Evolutionary conservation across 768 basidiomycete species (phyloP), one percentile per base, ranked within the genome.

Genomic region (Hemileccinum rubropunctum): DNA sequence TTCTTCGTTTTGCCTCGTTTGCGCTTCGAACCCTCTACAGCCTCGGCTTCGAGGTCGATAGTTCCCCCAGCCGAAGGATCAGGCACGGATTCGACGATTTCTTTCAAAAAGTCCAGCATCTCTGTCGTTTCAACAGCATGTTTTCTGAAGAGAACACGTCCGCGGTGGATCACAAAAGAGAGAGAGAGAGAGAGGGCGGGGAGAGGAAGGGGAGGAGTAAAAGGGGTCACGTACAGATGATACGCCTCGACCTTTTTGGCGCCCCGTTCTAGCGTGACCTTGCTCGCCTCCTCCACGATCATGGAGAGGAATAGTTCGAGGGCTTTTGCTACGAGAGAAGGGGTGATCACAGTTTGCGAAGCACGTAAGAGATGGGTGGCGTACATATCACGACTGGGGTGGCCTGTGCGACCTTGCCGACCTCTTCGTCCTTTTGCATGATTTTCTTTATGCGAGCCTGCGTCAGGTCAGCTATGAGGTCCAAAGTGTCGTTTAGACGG

Each of bases 341-440:
- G 28, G 18, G 14, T 41, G 43, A 17, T 50, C 45, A 55, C 50
- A 52, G 50, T 27, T 48, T 57, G 55, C 38, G 53, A 52, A 4
- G 51, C 42, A 48, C 48, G 46, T 13, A 37, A 49, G 50, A 56
- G 43, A 51, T 36, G 41, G n/a, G 46, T 34, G 35, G 79, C 91
- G 67, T 62, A 97, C 95, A 98, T 60, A 98, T 97, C 50, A 98
- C 91, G 52, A 98, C 81, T 1, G 95, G 95, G 4, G 95, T 95
- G 23, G 92, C 94, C 65, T 94, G 91, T 3, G 95, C 93, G 28
- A 98, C 92, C 68, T 98, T 98, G 50, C 95, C 95, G 17, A 98
- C 95, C 65, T 98, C 95, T 65, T 98, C 95, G 64, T 98, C 95
- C 66, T 94, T 93, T 75, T 98, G 95, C 91, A 98, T 98, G 48